A percentile compares a stretch with the other conserved stretches of the same genome.
phyloP scores from a whole-genome alignment of 371 early-diverging fungal genomes.

The Mucor piriformis region DNA sequence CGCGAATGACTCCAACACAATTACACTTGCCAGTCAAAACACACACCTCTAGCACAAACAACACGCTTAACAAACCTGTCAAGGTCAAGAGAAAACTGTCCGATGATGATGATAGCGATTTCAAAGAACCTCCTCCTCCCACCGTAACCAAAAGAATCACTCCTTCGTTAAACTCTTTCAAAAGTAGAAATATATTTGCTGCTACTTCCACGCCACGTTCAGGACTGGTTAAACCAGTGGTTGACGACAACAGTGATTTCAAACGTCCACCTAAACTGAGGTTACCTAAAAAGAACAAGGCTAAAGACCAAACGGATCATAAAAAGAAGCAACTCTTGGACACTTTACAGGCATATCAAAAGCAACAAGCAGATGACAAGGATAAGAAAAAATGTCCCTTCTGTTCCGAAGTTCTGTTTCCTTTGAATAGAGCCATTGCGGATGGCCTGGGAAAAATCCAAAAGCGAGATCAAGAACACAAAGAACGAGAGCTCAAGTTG shows the following conservation, averaged over 20 bases:
- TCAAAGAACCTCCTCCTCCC: too few species aligned
- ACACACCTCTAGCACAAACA: too few species aligned
- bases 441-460: conserved; percentile 19
- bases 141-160: too few species aligned
- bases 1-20: too few species aligned
- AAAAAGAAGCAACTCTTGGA: neutral
- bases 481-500: neutral
- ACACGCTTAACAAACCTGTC: too few species aligned
- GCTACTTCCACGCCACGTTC: too few species aligned
- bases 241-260: neutral
- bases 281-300: neutral
- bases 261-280: neutral
- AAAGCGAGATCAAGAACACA: conserved; percentile 21
- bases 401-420: conserved; percentile 2
- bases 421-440: conserved; percentile 7
- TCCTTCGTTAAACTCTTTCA: too few species aligned
- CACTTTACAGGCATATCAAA: neutral
- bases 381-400: conserved; percentile 12
- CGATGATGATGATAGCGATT: too few species aligned
- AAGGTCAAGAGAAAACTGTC: too few species aligned
- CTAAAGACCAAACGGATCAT: neutral
- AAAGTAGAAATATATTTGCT: too few species aligned
- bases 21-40: too few species aligned
- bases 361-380: neutral
- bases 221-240: too few species aligned